These are phyloP conservation scores for Gynandropsis gynandra DNA, from an alignment of 345 rosid genomes.

Conservation along the genomic window DNA sequence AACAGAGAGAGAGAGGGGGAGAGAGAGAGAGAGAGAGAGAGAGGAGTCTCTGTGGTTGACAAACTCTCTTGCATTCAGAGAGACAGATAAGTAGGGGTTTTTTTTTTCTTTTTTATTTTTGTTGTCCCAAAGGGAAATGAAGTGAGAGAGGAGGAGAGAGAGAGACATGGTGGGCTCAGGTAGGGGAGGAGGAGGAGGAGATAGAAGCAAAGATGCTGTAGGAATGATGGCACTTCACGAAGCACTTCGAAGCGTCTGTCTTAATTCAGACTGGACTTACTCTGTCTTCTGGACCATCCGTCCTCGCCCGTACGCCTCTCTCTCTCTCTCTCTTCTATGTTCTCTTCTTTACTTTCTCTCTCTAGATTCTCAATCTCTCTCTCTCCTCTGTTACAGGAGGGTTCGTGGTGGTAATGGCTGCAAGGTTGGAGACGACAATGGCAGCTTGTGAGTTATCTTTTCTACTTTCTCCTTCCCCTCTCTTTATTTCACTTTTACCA, in stretches of 20 bases:
- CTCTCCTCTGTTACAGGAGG: conserved; percentile 54
- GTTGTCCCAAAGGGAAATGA: conserved; percentile 18
- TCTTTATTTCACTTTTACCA: background rate
- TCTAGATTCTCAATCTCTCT: conserved; percentile 20
- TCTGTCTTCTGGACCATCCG: conserved; percentile 99
- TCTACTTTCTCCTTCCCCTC: conserved; percentile 5
- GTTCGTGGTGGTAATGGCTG: conserved; percentile 96
- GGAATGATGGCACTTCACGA: conserved; percentile 99
- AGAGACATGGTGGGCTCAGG: conserved; percentile 97
- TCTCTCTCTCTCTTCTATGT: conserved; percentile 6
- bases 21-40: conserved; percentile 26
- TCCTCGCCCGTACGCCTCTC: conserved; percentile 77
- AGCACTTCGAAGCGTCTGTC: conserved; percentile 97
- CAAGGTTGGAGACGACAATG: conserved; percentile 97
- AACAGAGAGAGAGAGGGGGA: conserved; percentile 23
- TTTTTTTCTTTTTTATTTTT: conserved; percentile 19
- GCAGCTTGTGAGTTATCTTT: conserved; percentile 83
- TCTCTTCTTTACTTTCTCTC: conserved; percentile 17
- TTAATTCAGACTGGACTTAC: conserved; percentile 97
- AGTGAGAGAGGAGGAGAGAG: conserved; percentile 11
- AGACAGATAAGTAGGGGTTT: conserved; percentile 24
- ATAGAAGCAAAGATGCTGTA: conserved; percentile 97
- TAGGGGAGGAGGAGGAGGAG: conserved; percentile 65
- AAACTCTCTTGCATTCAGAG: conserved; percentile 22
- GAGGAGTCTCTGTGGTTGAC: conserved; percentile 28